Conservation (phyloP, 2,329 filamentous ascomycete species). For the Ceratocystis lukuohia region DNA sequence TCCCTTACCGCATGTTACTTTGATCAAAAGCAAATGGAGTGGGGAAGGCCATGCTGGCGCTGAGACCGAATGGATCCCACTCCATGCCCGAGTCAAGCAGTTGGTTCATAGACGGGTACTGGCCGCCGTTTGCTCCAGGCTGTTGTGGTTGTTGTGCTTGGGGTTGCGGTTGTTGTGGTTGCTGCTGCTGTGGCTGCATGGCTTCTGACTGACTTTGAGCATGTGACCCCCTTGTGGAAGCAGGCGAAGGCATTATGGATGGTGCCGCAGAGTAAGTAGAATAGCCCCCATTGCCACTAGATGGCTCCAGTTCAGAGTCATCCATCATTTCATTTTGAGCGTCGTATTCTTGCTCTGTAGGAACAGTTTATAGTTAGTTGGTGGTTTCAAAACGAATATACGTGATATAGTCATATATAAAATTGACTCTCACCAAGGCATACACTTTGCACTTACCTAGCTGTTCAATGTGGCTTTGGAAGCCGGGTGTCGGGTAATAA, state of each 20-base stretch:
- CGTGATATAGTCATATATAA: background rate
- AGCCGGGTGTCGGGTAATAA: conserved; percentile 69
- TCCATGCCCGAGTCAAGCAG: conserved; percentile 70
- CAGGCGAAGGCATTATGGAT: conserved; percentile 33
- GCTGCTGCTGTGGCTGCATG: conserved; percentile 26
- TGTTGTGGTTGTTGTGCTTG: conserved; percentile 22
- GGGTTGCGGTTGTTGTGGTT: conserved; percentile 25
- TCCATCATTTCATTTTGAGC: conserved; percentile 81
- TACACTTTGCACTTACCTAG: conserved; percentile 68
- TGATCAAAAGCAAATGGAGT: conserved; percentile 65
- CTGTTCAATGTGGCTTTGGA: conserved; percentile 90
- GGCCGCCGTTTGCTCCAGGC: conserved; percentile 21
- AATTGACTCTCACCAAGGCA: too few species aligned
- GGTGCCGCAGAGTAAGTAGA: conserved; percentile 28
- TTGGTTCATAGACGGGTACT: conserved; percentile 52
- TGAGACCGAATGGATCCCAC: conserved; percentile 84
- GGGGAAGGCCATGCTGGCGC: conserved; percentile 89
- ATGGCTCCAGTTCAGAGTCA: conserved; percentile 52
- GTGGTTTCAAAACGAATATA: conserved; percentile 40
- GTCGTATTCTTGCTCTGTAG: conserved; percentile 92
- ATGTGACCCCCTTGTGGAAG: conserved; percentile 32
- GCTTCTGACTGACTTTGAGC: conserved; percentile 15
- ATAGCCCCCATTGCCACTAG: conserved; percentile 50
- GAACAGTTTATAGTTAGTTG: conserved; percentile 46
- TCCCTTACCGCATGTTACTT: conserved; percentile 37